These are phyloP conservation scores for Microdochium trichocladiopsis DNA, from an alignment of 2,329 filamentous ascomycete genomes.

Conservation along the genomic window DNA sequence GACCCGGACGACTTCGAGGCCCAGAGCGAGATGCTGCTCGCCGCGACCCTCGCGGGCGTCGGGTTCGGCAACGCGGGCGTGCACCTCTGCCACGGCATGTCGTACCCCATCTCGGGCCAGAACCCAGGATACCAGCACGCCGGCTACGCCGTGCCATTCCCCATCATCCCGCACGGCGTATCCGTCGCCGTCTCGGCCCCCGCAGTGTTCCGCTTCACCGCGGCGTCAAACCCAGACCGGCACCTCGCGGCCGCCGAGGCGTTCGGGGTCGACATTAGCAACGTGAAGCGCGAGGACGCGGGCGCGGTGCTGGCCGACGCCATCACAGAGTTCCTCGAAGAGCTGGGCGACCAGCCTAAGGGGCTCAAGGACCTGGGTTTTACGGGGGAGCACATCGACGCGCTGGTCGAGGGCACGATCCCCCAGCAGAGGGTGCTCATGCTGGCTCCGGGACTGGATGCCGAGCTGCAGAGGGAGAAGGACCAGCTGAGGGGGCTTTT, in stretches of 20 bases:
- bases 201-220: slow-evolving; percentile 91
- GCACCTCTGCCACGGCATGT: slow-evolving; percentile 80
- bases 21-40: slow-evolving; percentile 91
- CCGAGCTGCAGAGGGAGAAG: slow-evolving; percentile 61
- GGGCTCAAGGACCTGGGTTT: slow-evolving; percentile 85
- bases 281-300: slow-evolving; percentile 82
- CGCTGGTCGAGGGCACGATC: slow-evolving; percentile 86
- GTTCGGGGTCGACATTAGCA: slow-evolving; percentile 83
- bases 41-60: slow-evolving; percentile 87
- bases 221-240: slow-evolving; percentile 81
- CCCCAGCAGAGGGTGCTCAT: slow-evolving; percentile 87
- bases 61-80: slow-evolving; percentile 98
- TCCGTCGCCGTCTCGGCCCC: slow-evolving; percentile 91
- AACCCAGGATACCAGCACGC: slow-evolving; percentile 85
- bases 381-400: slow-evolving; percentile 63
- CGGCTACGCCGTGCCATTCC: slow-evolving; percentile 70
- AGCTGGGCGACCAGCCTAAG: slow-evolving; percentile 82
- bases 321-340: slow-evolving; percentile 69
- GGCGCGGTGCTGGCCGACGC: slow-evolving; percentile 85
- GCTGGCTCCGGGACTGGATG: slow-evolving; percentile 75
- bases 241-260: slow-evolving; percentile 84
- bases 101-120: slow-evolving; percentile 92
- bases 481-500: slow-evolving; percentile 66
- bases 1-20: slow-evolving; percentile 91
- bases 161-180: slow-evolving; percentile 93